These are phyloP conservation scores for Puccinia polysora DNA, from an alignment of 1,284 basidiomycete species.

Conservation along the genomic window DNA sequence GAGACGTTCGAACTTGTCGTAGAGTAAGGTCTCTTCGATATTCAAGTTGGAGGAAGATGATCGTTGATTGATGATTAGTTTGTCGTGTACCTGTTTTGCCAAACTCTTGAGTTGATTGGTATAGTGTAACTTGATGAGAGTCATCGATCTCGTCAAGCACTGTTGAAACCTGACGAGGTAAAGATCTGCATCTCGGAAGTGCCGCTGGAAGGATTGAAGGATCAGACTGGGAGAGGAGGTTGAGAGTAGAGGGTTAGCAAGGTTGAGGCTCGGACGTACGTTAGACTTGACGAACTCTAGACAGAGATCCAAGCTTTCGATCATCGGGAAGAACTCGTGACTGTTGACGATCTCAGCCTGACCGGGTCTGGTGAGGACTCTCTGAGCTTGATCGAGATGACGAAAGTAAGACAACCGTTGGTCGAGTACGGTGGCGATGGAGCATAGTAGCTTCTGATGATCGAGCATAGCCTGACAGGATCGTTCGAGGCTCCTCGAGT, in stretches of 20 bases:
- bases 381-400: conserved; percentile 78
- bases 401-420: conserved; percentile 80
- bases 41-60: conserved; percentile 3
- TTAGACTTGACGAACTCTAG: conserved; percentile 78
- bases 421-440: conserved; percentile 71
- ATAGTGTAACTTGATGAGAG: conserved; percentile 89
- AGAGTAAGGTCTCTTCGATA: conserved; percentile 66
- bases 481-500: conserved; percentile 76
- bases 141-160: conserved; percentile 92
- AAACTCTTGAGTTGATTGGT: conserved; percentile 68
- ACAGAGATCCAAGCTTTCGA: conserved; percentile 83
- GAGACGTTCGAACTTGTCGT: conserved; percentile 74
- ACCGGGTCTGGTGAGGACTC: conserved; percentile 85
- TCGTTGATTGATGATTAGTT: conserved; percentile 24
- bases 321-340: conserved; percentile 85
- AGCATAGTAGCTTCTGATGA: conserved; percentile 75
- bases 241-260: background rate
- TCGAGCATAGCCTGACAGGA: conserved; percentile 82
- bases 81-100: conserved; percentile 61
- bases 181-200: conserved; percentile 81
- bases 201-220: conserved; percentile 59
- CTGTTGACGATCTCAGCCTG: conserved; percentile 74
- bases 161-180: conserved; percentile 89
- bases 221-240: conserved; percentile 41
- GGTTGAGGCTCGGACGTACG: conserved; percentile 59